Evolutionary conservation across 2,329 filamentous ascomycete genomes (phyloP).

Genomic region (Bertia moriformis): DNA sequence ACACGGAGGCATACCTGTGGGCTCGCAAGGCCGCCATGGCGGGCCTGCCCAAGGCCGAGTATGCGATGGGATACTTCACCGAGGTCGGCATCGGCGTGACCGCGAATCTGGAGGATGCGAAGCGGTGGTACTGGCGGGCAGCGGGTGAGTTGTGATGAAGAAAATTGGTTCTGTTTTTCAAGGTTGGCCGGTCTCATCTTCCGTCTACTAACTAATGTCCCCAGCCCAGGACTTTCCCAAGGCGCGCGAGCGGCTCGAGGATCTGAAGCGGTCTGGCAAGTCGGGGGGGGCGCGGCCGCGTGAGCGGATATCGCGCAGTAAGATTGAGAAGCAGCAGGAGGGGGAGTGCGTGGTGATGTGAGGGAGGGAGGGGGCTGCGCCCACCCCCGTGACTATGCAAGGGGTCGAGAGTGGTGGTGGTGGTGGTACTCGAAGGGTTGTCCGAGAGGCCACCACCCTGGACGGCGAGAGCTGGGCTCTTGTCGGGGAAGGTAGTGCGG

Average conservation of each 20-base stretch:
- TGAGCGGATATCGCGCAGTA: conserved; percentile 67
- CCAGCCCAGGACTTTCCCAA: conserved; percentile 88
- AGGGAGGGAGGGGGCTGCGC: too few species aligned
- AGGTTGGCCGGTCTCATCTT: conserved; percentile 5
- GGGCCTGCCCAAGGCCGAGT: conserved; percentile 83
- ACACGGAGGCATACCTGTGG: conserved; percentile 95
- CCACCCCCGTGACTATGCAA: too few species aligned
- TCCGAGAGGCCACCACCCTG: too few species aligned
- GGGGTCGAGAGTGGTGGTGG: too few species aligned
- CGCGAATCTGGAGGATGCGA: conserved; percentile 82
- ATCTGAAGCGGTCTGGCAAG: conserved; percentile 68
- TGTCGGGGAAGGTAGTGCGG: too few species aligned
- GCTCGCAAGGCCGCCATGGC: conserved; percentile 81
- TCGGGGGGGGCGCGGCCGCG: conserved; percentile 59
- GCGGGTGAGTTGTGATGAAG: conserved; percentile 70
- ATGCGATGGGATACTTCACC: conserved; percentile 95
- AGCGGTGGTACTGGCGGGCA: conserved; percentile 94
- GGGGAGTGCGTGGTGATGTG: conserved; percentile 81
- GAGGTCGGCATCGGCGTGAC: conserved; percentile 85
- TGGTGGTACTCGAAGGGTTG: too few species aligned
- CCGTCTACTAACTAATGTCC: not conserved
- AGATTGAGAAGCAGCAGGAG: conserved; percentile 76
- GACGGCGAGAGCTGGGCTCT: too few species aligned
- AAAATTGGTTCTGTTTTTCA: conserved; percentile 1
- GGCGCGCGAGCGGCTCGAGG: conserved; percentile 80